phyloP scores from a whole-genome alignment of 1,284 basidiomycete genomes.

The Pascua sp. region DNA sequence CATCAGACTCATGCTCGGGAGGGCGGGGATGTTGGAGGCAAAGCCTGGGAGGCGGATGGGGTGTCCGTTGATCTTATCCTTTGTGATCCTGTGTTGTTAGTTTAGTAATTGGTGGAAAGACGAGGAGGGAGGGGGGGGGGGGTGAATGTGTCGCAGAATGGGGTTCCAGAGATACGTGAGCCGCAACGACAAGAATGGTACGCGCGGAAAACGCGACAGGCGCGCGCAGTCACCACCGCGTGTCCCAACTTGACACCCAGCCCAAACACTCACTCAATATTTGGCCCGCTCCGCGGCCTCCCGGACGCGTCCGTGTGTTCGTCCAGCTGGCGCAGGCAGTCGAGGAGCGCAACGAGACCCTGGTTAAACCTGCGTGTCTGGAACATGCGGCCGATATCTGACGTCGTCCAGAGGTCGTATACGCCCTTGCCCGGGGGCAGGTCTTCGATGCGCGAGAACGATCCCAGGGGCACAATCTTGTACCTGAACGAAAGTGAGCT shows the following conservation, averaged over 20 bases:
- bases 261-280: constrained; percentile 46
- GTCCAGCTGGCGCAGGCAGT: constrained; percentile 85
- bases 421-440: constrained; percentile 76
- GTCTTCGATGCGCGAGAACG: constrained; percentile 84
- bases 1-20: constrained; percentile 45
- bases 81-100: constrained; percentile 63
- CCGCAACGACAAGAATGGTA: no score
- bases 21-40: constrained; percentile 70
- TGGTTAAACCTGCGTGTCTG: constrained; percentile 94
- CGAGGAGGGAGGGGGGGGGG: no score
- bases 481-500: constrained; percentile 56
- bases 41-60: constrained; percentile 70
- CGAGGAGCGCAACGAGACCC: constrained; percentile 92
- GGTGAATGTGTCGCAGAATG: no score
- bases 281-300: constrained; percentile 57
- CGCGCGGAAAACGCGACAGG: no score
- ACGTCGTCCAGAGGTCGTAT: constrained; percentile 84
- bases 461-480: constrained; percentile 84
- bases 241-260: no score
- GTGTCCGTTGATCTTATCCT: constrained; percentile 92
- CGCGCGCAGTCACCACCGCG: no score
- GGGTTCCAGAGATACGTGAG: no score
- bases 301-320: constrained; percentile 49
- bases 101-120: neutral
- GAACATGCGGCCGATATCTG: constrained; percentile 80